phyloP scores from a whole-genome alignment of 1,139 yeast genomes.

The Taphrina betulina region DNA sequence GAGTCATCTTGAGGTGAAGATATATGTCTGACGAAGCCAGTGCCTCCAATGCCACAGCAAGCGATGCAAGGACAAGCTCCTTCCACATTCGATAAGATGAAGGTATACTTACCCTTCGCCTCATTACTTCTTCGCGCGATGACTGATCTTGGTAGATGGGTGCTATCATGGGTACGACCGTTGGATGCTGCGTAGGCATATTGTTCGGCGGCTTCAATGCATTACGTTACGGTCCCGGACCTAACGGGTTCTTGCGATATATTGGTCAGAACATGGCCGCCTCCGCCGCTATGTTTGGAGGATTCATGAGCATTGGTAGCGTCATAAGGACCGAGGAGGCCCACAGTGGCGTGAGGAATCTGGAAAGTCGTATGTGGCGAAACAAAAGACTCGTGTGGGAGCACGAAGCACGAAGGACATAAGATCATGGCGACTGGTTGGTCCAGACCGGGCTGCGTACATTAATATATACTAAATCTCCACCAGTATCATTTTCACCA shows the following conservation, averaged over 20 bases:
- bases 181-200: slow-evolving; percentile 94
- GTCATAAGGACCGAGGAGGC: slow-evolving; percentile 36
- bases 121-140: neutral
- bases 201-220: slow-evolving; percentile 91
- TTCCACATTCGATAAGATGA: slow-evolving; percentile 30
- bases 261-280: slow-evolving; percentile 96
- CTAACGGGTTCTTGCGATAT: slow-evolving; percentile 94
- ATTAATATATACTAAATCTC: too few species aligned
- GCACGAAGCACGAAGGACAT: too few species aligned
- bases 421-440: too few species aligned
- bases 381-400: neutral
- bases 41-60: slow-evolving; percentile 31
- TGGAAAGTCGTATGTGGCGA: neutral
- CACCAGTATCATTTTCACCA: too few species aligned
- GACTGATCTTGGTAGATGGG: slow-evolving; percentile 65
- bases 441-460: too few species aligned
- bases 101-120: slow-evolving; percentile 3
- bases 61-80: slow-evolving; percentile 31
- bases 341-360: too few species aligned
- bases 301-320: slow-evolving; percentile 37
- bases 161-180: slow-evolving; percentile 91
- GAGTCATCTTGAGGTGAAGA: too few species aligned
- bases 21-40: too few species aligned
- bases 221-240: slow-evolving; percentile 94
- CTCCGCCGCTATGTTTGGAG: slow-evolving; percentile 91